These are phyloP conservation scores for Pyrenophora seminiperda DNA, from an alignment of 2,329 filamentous ascomycete species.

Conservation along the genomic window DNA sequence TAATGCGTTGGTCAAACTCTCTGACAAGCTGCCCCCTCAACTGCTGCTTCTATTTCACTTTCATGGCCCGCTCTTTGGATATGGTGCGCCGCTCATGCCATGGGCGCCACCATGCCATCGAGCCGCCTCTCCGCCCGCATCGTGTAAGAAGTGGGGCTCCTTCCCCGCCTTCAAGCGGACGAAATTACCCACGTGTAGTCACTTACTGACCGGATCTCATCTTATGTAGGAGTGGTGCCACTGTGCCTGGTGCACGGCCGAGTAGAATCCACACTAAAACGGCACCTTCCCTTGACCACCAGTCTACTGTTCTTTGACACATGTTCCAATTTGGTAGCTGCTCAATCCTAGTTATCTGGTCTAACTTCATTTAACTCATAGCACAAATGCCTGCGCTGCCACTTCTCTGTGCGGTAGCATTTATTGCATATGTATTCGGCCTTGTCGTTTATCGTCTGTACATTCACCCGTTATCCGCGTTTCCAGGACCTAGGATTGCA, in stretches of 20 bases:
- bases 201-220: not conserved
- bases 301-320: constrained; percentile 2
- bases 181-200: not conserved
- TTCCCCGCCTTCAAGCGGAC: not conserved
- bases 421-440: constrained; percentile 24
- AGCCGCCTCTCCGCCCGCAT: not conserved
- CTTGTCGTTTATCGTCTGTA: constrained; percentile 48
- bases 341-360: not conserved
- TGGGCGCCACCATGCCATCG: not conserved
- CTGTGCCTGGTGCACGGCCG: no score
- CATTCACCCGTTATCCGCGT: constrained; percentile 53
- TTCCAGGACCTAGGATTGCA: constrained; percentile 50
- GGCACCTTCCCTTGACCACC: not conserved
- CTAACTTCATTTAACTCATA: not conserved
- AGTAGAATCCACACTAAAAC: constrained; percentile 1
- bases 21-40: no score
- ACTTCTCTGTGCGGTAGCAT: constrained; percentile 15
- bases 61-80: not conserved
- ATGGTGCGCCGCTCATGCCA: not conserved
- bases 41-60: no score
- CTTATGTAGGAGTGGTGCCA: not conserved
- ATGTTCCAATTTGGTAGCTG: constrained; percentile 13
- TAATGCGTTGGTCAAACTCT: no score
- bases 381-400: constrained; percentile 13
- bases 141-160: not conserved